phyloP scores from a whole-genome alignment of 2,329 filamentous ascomycete species.

The Colletotrichum sp. region DNA sequence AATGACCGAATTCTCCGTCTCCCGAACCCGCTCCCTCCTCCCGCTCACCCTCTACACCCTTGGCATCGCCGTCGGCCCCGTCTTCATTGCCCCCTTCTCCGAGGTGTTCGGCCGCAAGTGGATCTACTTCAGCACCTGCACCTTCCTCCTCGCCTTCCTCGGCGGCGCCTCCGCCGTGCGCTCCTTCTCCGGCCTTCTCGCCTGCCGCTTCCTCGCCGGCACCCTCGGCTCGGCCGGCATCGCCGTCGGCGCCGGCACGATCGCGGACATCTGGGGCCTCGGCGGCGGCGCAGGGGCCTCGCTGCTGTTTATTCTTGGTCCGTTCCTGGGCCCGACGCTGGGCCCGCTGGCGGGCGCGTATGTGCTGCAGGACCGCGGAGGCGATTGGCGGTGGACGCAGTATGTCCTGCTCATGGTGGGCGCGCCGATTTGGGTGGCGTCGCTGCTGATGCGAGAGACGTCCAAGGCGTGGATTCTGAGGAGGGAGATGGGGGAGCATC shows the following conservation, averaged over 20 bases:
- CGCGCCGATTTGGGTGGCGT: not conserved
- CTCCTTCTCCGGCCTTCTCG: constrained; percentile 72
- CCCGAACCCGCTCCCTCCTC: constrained; percentile 5
- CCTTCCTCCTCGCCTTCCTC: constrained; percentile 70
- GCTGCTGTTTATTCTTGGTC: constrained; percentile 78
- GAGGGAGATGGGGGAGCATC: not conserved
- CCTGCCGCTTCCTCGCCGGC: constrained; percentile 71
- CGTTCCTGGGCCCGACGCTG: constrained; percentile 57
- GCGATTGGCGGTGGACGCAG: constrained; percentile 27
- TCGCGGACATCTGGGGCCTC: constrained; percentile 74
- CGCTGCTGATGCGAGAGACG: constrained; percentile 11
- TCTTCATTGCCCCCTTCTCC: constrained; percentile 80
- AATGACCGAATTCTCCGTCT: constrained; percentile 19
- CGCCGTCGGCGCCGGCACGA: constrained; percentile 76
- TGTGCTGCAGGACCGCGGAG: constrained; percentile 2
- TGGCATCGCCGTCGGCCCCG: constrained; percentile 74
- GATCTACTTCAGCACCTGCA: constrained; percentile 73
- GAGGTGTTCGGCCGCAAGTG: constrained; percentile 70
- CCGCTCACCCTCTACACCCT: constrained; percentile 73
- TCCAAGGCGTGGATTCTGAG: constrained; percentile 15
- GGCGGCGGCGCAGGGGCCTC: constrained; percentile 65
- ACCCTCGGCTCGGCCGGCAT: constrained; percentile 76
- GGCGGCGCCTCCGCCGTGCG: constrained; percentile 66
- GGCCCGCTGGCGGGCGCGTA: constrained; percentile 59
- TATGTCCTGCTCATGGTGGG: constrained; percentile 25